Evolutionary conservation across 345 rosid species (phyloP), one percentile per base, ranked within the genome.

Genomic region (Citrus australasica): DNA sequence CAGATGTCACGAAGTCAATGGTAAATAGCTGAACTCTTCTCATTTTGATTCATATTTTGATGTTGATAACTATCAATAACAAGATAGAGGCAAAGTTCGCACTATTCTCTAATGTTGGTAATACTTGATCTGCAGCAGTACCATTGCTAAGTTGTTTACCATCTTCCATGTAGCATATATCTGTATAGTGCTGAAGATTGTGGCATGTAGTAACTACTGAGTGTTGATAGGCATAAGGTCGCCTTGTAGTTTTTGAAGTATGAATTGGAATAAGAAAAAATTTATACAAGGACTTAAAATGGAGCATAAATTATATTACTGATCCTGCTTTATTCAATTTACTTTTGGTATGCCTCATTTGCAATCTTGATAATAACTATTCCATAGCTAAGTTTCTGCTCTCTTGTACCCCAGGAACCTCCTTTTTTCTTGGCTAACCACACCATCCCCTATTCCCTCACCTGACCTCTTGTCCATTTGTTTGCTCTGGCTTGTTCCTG

Each of bases 1-100:
- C 94, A 2, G 98, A 97, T 79, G 93, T 90, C 71, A 46, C 85
- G 59, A 94, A 90, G 77, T 92, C 99, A 62, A 89, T 85, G 99
- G 99, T 97, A 90, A 83, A 67, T 38, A 78, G 73, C 48, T 75
- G 30, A 76, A 71, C 59, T 76, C 22, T 11, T 17, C 19, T 61
- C 24, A 56, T 28, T n/a, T 37, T 22, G 27, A 53, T 53, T 16
- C 22, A 53, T 53, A 17, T 53, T 16, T 53, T 16, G 21, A 53
- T 75, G 35, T 58, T 59, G 61, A 27, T 48, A 17, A 28, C 33
- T 65, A 14, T 55, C 77, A 55, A 32, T 32, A 14, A 46, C 67
- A 73, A 71, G 32, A 40, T n/a, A 7, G 33, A 37, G 53, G 24
- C 19, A 48, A 63, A 67, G 40, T 78, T 61, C 25, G 35, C 59